phyloP scores from a whole-genome alignment of 148 eudicot genomes.

The Fagopyrum tataricum region DNA sequence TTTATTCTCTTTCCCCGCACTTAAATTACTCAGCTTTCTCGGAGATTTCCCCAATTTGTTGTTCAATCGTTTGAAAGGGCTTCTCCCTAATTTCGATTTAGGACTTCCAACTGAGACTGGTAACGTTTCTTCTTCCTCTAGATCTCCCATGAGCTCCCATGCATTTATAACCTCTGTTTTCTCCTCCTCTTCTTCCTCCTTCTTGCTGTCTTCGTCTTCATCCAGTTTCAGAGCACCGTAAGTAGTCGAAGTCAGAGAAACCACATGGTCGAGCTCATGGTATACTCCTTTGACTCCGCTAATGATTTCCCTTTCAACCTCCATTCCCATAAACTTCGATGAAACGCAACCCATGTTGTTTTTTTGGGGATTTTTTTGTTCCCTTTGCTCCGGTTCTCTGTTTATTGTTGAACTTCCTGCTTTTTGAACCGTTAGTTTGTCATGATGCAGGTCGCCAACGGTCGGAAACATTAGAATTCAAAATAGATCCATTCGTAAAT shows the following conservation, averaged over 20 bases:
- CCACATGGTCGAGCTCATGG: slow-evolving; percentile 38
- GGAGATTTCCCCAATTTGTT: not conserved
- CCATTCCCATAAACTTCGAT: slow-evolving; percentile 48
- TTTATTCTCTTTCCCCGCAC: slow-evolving; percentile 9
- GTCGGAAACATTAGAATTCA: slow-evolving; percentile 38
- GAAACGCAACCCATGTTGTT: slow-evolving; percentile 75
- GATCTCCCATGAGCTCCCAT: slow-evolving; percentile 83
- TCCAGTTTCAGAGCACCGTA: slow-evolving; percentile 67
- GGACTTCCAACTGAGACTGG: slow-evolving; percentile 34
- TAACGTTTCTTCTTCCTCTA: slow-evolving; percentile 40
- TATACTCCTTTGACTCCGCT: slow-evolving; percentile 25
- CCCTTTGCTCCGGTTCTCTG: not conserved
- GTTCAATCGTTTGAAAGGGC: slow-evolving; percentile 7
- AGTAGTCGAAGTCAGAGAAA: slow-evolving; percentile 81
- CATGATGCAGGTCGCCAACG: slow-evolving; percentile 41
- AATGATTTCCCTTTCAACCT: slow-evolving; percentile 25
- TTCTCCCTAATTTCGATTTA: not conserved
- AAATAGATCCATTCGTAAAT: slow-evolving; percentile 17
- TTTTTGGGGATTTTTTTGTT: not conserved
- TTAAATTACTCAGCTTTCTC: not conserved
- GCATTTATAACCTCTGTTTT: slow-evolving; percentile 67
- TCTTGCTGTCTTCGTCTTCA: slow-evolving; percentile 1
- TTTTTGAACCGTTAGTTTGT: slow-evolving; percentile 34
- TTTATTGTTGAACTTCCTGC: slow-evolving; percentile 2
- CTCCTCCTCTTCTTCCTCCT: slow-evolving; percentile 13